A percentile compares a stretch with the other conserved stretches of the same genome.
Evolutionary conservation across 2,329 filamentous ascomycete genomes (phyloP).

Genomic region (Rugonectria rugulosa): DNA sequence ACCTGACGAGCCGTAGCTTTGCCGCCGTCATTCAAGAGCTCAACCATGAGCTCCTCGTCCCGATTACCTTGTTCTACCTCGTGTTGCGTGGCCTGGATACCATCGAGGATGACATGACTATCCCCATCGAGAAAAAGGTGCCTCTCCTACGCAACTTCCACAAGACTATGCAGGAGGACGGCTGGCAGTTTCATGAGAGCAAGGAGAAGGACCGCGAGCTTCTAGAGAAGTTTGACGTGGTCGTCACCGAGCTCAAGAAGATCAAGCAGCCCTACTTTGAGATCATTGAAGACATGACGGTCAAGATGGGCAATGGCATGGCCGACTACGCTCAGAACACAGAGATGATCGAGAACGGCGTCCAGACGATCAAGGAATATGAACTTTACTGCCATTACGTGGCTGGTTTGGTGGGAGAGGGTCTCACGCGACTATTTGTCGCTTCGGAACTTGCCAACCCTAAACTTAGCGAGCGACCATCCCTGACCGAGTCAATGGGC

Average conservation of each 20-base stretch:
- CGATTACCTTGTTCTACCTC: slow-evolving; percentile 91
- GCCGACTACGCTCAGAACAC: slow-evolving; percentile 91
- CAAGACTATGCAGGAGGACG: slow-evolving; percentile 78
- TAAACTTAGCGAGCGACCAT: slow-evolving; percentile 77
- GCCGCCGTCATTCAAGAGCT: slow-evolving; percentile 93
- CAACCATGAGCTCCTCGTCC: slow-evolving; percentile 90
- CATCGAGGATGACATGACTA: slow-evolving; percentile 98
- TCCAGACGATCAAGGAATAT: slow-evolving; percentile 87
- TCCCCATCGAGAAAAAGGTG: slow-evolving; percentile 82
- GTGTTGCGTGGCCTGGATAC: slow-evolving; percentile 92
- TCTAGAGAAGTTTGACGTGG: slow-evolving; percentile 88
- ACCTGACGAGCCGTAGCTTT: slow-evolving; percentile 92
- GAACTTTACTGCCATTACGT: slow-evolving; percentile 98
- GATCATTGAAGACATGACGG: slow-evolving; percentile 91
- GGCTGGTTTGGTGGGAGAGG: slow-evolving; percentile 96
- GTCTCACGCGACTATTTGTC: slow-evolving; percentile 88
- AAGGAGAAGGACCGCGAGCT: slow-evolving; percentile 95
- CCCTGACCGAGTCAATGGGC: slow-evolving; percentile 94
- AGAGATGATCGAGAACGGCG: slow-evolving; percentile 79
- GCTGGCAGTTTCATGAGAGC: slow-evolving; percentile 89
- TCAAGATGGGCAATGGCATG: slow-evolving; percentile 98
- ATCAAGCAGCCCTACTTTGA: slow-evolving; percentile 83
- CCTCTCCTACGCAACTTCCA: slow-evolving; percentile 86
- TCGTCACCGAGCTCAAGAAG: slow-evolving; percentile 86
- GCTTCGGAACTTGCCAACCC: slow-evolving; percentile 87